These are phyloP conservation scores for Neurospora tetraspora DNA, from an alignment of 495 filamentous ascomycete genomes.

Conservation along the genomic window DNA sequence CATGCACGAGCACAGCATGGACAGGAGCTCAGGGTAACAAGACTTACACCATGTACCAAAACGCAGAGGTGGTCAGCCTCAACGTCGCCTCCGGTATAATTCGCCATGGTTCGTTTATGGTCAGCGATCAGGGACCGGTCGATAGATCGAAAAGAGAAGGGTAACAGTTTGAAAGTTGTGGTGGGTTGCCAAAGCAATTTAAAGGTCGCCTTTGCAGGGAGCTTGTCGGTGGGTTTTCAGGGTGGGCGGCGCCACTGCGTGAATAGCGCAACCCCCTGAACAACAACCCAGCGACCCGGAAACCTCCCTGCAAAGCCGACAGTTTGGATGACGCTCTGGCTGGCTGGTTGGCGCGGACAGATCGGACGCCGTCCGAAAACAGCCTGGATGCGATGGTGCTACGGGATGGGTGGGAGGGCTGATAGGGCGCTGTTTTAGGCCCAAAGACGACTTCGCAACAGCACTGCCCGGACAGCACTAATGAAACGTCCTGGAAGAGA, in stretches of 20 bases:
- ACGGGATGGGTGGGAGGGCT: not conserved
- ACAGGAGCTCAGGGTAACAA: not conserved
- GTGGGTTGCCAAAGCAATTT: not conserved
- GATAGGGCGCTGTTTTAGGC: not conserved
- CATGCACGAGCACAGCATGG: constrained; percentile 1
- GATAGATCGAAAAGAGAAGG: not conserved
- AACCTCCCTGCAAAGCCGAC: not conserved
- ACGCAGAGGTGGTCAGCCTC: constrained; percentile 70
- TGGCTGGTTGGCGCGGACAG: not conserved
- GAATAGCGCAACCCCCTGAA: not conserved
- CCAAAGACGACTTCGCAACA: not conserved
- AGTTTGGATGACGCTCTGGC: not conserved
- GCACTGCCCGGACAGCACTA: not conserved
- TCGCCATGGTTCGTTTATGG: constrained; percentile 5
- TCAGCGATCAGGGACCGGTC: not conserved
- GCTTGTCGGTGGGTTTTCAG: not conserved
- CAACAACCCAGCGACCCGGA: not conserved
- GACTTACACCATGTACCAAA: constrained; percentile 79
- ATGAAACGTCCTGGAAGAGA: not conserved
- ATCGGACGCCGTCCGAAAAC: not conserved
- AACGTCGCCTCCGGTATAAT: constrained; percentile 28
- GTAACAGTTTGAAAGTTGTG: not conserved
- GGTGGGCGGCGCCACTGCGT: not conserved
- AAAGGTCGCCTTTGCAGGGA: not conserved
- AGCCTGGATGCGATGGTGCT: not conserved